Evolutionary conservation across 2,329 filamentous ascomycete species (phyloP).

Genomic region (Alternaria metachromatica): DNA sequence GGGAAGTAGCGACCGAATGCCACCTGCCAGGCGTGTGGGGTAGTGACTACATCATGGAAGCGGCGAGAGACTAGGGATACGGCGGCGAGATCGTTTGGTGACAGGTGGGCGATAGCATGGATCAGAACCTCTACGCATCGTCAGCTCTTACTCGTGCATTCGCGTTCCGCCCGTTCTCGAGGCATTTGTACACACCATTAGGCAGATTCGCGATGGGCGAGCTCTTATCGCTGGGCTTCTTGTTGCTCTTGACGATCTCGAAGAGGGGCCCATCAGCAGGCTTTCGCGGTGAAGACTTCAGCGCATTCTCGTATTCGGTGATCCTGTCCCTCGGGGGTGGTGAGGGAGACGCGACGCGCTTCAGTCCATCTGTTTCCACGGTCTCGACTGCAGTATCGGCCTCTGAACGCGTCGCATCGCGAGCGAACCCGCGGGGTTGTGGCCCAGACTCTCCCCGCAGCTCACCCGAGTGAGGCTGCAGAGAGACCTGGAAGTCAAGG

Average conservation of each 20-base stretch:
- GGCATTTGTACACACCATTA: conserved; percentile 70
- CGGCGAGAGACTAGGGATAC: conserved; percentile 86
- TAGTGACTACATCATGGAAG: conserved; percentile 86
- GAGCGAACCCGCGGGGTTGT: conserved; percentile 20
- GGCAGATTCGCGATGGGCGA: conserved; percentile 69
- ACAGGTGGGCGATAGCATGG: conserved; percentile 87
- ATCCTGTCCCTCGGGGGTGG: conserved; percentile 57
- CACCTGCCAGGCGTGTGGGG: conserved; percentile 90
- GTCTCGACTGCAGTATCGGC: conserved; percentile 15
- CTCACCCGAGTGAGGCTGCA: conserved; percentile 47
- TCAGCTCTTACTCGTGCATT: conserved; percentile 10
- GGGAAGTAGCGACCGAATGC: conserved; percentile 92
- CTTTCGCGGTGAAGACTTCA: conserved; percentile 48
- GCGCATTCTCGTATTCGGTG: conserved; percentile 62
- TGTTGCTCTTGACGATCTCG: conserved; percentile 58
- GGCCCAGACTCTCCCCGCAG: conserved; percentile 37
- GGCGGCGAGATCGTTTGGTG: conserved; percentile 80
- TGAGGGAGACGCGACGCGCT: conserved; percentile 16
- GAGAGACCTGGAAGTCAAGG: conserved; percentile 55
- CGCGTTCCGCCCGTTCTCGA: not conserved
- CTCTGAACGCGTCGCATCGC: conserved; percentile 30
- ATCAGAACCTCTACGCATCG: conserved; percentile 79
- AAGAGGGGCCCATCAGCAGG: conserved; percentile 56
- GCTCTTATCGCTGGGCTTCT: conserved; percentile 53
- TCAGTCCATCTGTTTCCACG: conserved; percentile 40